Evolutionary conservation across 306 rosid species (phyloP).

Genomic region (Begonia masoniana): DNA sequence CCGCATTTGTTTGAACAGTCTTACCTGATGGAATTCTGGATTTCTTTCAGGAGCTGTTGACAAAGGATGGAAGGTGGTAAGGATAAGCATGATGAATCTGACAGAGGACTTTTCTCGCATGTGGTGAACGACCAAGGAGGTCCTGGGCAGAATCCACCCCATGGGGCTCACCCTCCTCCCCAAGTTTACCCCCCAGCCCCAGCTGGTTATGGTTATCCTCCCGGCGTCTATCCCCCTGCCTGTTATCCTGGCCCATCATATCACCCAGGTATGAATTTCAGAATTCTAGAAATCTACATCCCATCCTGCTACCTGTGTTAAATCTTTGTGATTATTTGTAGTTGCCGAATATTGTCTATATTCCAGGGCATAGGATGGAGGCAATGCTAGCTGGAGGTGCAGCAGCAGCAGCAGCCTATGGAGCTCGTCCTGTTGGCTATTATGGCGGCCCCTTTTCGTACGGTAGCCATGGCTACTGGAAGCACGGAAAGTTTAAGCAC

Average conservation of each 20-base stretch:
- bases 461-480: conserved; percentile 11
- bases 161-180: conserved; percentile 8
- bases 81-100: conserved; percentile 40
- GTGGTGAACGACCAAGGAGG: conserved; percentile 14
- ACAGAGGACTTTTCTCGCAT: conserved; percentile 53
- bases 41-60: background rate
- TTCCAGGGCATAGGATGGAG: conserved; percentile 45
- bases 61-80: conserved; percentile 76
- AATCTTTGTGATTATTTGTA: background rate
- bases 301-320: no score
- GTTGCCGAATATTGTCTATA: background rate
- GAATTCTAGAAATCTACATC: background rate
- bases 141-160: conserved; percentile 1
- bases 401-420: conserved; percentile 71
- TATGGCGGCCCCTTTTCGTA: conserved; percentile 12
- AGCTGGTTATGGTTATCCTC: conserved; percentile 17
- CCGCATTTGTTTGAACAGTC: no score
- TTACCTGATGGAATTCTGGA: no score
- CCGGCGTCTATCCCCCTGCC: conserved; percentile 28
- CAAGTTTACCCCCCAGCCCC: conserved; percentile 20
- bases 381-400: conserved; percentile 68
- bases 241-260: conserved; percentile 40
- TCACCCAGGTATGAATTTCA: conserved; percentile 20
- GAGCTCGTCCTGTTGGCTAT: conserved; percentile 26
- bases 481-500: conserved; percentile 24